Evolutionary conservation across 164 flowering plant species (phyloP).

Genomic region (Annona cherimola): DNA sequence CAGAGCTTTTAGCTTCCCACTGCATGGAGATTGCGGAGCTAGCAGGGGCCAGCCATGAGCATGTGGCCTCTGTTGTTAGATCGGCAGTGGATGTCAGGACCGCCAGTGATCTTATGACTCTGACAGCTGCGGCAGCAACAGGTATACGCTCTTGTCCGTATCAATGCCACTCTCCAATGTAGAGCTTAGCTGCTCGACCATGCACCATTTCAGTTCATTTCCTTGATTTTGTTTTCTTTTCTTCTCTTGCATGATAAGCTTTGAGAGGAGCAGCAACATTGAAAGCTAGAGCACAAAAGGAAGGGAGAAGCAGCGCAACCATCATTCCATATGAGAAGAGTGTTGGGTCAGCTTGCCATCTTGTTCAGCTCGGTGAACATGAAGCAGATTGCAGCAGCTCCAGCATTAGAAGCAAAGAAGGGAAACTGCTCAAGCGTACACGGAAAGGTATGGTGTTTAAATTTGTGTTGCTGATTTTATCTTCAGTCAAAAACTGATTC

Average conservation of each 20-base stretch:
- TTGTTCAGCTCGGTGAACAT: conserved; percentile 19
- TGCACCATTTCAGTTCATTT: neutral
- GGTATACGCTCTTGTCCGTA: conserved; percentile 32
- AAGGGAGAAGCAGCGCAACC: conserved; percentile 61
- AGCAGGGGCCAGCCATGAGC: conserved; percentile 68
- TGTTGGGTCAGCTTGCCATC: conserved; percentile 22
- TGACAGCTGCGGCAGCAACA: conserved; percentile 97
- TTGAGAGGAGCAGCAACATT: conserved; percentile 80
- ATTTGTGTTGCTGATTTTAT: neutral
- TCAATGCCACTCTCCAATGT: neutral
- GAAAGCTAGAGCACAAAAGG: conserved; percentile 60
- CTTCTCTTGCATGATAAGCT: conserved; percentile 29
- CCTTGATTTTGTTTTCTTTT: neutral
- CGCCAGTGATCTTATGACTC: conserved; percentile 77
- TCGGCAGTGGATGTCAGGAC: conserved; percentile 71
- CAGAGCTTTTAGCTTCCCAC: conserved; percentile 77
- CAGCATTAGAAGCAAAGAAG: conserved; percentile 38
- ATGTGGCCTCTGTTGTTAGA: conserved; percentile 53
- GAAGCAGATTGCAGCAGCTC: conserved; percentile 15
- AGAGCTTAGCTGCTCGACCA: neutral
- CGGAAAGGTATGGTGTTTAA: conserved; percentile 46
- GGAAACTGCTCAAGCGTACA: conserved; percentile 60
- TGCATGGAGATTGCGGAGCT: conserved; percentile 73
- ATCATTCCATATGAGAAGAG: conserved; percentile 65
- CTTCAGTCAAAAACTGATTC: neutral